A percentile compares a stretch with the other conserved stretches of the same genome.
Evolutionary conservation across 2,329 filamentous ascomycete genomes (phyloP).

Genomic region (Stagonosporopsis vannaccii): DNA sequence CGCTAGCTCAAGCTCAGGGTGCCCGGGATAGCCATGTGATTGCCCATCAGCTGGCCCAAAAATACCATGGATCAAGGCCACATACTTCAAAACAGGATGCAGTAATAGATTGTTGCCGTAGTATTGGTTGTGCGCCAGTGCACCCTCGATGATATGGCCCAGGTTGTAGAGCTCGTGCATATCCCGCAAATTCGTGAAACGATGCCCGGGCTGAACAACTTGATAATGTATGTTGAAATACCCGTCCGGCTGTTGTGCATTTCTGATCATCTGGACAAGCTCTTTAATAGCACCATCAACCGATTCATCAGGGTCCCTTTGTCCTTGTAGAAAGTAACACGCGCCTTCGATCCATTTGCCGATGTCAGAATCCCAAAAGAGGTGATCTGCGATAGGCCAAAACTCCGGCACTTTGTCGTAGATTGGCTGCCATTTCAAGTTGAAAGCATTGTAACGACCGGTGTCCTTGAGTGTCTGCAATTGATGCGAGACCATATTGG

Average conservation of each 20-base stretch:
- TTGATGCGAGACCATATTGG: slow-evolving; percentile 5
- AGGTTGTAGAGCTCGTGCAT: slow-evolving; percentile 7
- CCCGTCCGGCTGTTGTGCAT: not conserved
- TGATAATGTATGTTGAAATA: slow-evolving; percentile 1
- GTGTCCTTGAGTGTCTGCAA: slow-evolving; percentile 1
- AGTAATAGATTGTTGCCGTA: slow-evolving; percentile 2
- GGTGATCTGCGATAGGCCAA: slow-evolving; percentile 2
- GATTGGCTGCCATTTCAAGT: not conserved
- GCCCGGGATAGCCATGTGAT: not conserved
- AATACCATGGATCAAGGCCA: not conserved
- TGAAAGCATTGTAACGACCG: not conserved
- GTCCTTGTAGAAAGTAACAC: slow-evolving; percentile 2
- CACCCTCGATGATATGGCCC: not conserved
- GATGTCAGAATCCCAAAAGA: slow-evolving; percentile 6
- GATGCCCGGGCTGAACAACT: not conserved
- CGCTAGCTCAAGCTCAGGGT: slow-evolving; percentile 1
- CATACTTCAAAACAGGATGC: slow-evolving; percentile 2
- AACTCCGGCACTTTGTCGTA: slow-evolving; percentile 1
- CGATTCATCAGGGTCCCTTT: not conserved
- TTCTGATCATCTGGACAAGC: slow-evolving; percentile 2
- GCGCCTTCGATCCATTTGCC: slow-evolving; percentile 2
- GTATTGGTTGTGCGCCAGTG: slow-evolving; percentile 1
- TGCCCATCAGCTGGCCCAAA: not conserved
- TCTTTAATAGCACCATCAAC: not conserved
- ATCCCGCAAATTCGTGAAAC: slow-evolving; percentile 1